Evolutionary conservation across 1,139 yeast genomes (phyloP), one percentile per base, ranked within the genome.

Genomic region (Blastobotrys raffinosifermentans): DNA sequence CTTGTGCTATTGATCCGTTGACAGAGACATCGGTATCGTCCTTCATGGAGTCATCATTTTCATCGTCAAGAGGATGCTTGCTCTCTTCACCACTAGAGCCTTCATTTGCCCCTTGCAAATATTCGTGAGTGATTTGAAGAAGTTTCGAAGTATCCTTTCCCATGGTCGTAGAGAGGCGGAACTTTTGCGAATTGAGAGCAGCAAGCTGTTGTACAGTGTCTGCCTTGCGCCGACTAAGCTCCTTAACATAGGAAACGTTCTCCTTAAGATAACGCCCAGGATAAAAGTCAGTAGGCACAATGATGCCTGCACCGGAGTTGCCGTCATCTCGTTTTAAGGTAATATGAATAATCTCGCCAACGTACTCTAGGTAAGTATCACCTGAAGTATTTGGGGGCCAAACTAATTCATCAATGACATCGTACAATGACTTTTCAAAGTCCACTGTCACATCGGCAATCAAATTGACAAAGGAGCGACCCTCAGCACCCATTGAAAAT

Each of bases 201-300:
- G 53, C 39, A 13, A 51, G 47, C 35, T 61, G 51, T 19, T 51
- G 51, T 6, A 53, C 54, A 4, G 59, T 26, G 7, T 39, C 43
- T 6, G 45, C 38, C 8, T 45, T 39, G 11, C 49, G 39, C 5
- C 32, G 32, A 11, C 38, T 32, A 0, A 60, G 34, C 3, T 49
- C 44, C 5, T 38, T 33, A 20, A 63, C 44, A 4, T 48, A 43
- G 0, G 48, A 46, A 13, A 44, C 47, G 21, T 58, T 55, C 11
- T 59, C 60, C 16, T 50, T 40, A 0, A 69, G 54, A 47, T 67
- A 72, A 5, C 73, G 54, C 38, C 69, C 72, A 0, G 77, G 77
- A 39, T 67, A 71, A 50, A 72, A 65, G 10, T 44, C 46, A 4
- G 58, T 53, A 2, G 63, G 61, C 13, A 69, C 34, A 9, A 51